Base-by-base conservation (phyloP, 2,329 filamentous ascomycete genomes). In the Blastomyces emzantsi region DNA sequence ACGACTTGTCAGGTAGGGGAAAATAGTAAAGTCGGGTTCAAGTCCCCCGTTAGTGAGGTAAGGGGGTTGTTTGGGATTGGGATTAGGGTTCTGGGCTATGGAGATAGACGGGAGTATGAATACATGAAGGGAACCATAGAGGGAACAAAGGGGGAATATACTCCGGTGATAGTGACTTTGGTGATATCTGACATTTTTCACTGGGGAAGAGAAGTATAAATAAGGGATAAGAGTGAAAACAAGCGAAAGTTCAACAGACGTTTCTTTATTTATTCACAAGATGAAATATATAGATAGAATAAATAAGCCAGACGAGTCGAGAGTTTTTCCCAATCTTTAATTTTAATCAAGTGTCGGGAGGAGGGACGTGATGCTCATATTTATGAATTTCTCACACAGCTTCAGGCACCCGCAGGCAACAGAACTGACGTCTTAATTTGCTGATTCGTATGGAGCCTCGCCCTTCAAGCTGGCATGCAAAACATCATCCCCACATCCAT, bases 141-240 rank as follows among this genome's bases (percentile, higher is more conserved):
- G 15, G 30, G 2, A 56, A 56, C 11, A 43, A 43, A 41, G 11
- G 45, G 33, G 36, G 17, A 15, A 52, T 62, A 33, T 63, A 65
- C 64, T 17, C 64, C 64, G n/a, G 61, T 55, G 19, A 65, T 43
- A 9, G 49, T 60, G 41, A 65, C 57, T 51, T 64, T 65, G 22
- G 60, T 61, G 56, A 65, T 64, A 11, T 51, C 56, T 28, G 13
- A 36, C 43, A 60, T 60, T 47, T 43, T 49, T 57, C 3, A 45
- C 30, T 59, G n/a, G 56, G 13, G 13, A 15, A 22, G 5, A 58
- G 9, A 39, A 17, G 39, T 22, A 22, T 11, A 51, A 11, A 28
- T 28, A 25, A 28, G n/a, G 49, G 22, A 1, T 5, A 28, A 28
- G 11, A 51, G 49, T 51, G 49, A 51, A 28, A 51, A 36, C 19